Conservation (phyloP, 2,329 filamentous ascomycete species). For the Stemphylium lycopersici region DNA sequence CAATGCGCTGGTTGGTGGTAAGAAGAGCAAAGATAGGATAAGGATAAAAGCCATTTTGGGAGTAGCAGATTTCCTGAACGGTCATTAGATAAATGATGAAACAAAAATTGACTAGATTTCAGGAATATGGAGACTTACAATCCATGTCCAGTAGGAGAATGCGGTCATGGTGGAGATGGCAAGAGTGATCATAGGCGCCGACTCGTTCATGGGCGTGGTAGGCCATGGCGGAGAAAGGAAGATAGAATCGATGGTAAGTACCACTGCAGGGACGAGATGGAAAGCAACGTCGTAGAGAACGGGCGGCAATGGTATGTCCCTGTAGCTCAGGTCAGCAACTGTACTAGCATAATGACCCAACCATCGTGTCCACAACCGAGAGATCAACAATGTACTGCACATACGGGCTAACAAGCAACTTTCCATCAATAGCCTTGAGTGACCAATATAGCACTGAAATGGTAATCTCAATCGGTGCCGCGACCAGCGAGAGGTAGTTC, state of each 20-base stretch:
- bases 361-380: neutral
- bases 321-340: neutral
- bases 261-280: slow-evolving; percentile 65
- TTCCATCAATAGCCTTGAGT: slow-evolving; percentile 60
- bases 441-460: slow-evolving; percentile 78
- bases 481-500: slow-evolving; percentile 69
- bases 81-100: neutral
- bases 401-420: slow-evolving; percentile 57
- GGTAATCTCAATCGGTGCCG: slow-evolving; percentile 72
- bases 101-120: neutral
- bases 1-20: slow-evolving; percentile 67
- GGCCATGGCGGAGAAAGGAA: slow-evolving; percentile 74
- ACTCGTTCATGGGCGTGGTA: slow-evolving; percentile 56
- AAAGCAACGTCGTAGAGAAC: slow-evolving; percentile 58
- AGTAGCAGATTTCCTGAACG: slow-evolving; percentile 66
- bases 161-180: slow-evolving; percentile 64
- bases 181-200: slow-evolving; percentile 63
- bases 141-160: slow-evolving; percentile 77
- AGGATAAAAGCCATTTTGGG: slow-evolving; percentile 75
- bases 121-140: slow-evolving; percentile 40
- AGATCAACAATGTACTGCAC: neutral
- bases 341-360: neutral
- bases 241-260: slow-evolving; percentile 69
- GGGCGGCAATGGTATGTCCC: slow-evolving; percentile 41
- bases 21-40: slow-evolving; percentile 83